Percentiles rank a stretch among this genome's conserved stretches.
phyloP scores from a whole-genome alignment of 2,329 filamentous ascomycete species.

The Aspergillus japonicus region DNA sequence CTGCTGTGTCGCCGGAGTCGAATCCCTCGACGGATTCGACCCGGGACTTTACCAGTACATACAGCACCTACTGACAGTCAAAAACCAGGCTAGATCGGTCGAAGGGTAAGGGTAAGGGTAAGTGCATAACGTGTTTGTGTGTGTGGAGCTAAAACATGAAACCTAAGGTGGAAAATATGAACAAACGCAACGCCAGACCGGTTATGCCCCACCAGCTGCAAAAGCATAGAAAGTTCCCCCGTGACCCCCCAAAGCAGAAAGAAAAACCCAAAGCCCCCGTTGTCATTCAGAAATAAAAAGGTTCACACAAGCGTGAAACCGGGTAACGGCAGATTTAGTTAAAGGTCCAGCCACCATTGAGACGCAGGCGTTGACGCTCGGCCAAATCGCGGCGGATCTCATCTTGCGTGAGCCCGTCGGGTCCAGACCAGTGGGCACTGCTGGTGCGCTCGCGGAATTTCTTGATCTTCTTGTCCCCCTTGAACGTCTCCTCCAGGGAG shows the following conservation, averaged over 20 bases:
- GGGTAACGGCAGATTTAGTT: not conserved
- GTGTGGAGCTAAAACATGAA: not conserved
- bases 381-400: conserved; percentile 79
- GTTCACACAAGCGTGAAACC: not conserved
- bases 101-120: not conserved
- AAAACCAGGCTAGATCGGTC: too few species aligned
- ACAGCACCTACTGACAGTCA: too few species aligned
- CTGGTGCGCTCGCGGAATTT: conserved; percentile 89
- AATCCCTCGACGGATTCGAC: too few species aligned
- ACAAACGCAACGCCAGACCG: conserved; percentile 7
- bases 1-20: too few species aligned
- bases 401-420: conserved; percentile 81
- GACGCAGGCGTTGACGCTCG: conserved; percentile 72
- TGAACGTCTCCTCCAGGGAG: conserved; percentile 96
- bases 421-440: conserved; percentile 86
- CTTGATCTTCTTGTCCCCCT: conserved; percentile 81
- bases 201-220: not conserved
- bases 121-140: not conserved
- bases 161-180: not conserved
- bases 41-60: too few species aligned
- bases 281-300: not conserved
- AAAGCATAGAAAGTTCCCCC: not conserved
- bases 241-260: not conserved
- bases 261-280: not conserved
- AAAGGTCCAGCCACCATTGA: conserved; percentile 84